Evolutionary conservation across 2,329 filamentous ascomycete species (phyloP), one percentile per base, ranked within the genome.

Genomic region (Xylaria sp.): DNA sequence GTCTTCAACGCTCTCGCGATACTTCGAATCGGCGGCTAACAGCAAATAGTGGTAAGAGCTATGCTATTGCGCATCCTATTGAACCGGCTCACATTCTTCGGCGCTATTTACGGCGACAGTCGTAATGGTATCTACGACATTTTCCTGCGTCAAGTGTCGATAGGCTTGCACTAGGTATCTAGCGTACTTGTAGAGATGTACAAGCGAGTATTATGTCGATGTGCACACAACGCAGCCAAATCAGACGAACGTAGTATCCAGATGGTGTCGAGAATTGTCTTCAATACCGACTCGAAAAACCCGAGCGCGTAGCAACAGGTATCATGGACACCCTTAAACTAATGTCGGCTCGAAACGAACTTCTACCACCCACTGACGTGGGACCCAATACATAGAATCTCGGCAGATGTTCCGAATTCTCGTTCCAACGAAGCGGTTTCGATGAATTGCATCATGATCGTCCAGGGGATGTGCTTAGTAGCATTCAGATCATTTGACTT

Each of bases 341-440:
- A 24, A 17, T 12, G 39, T 57, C 24, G 21, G 50, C 50, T 56
- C 53, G 32, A 61, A 64, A 58, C 55, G 4, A 21, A 53, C 24
- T 30, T 24, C 17, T 24, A 19, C 34, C 34, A 47, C n/a, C 12
- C 12, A 53, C 6, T 59, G 53, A 53, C 45, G 32, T 24, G 19
- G 39, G 12, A 12, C 11, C 14, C 9, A 51, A 47, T 34, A 50
- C 30, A 30, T 21, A 30, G n/a, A 32, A 36, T 36, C 4, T 55
- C 27, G 36, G 17, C 56, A 55, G 32, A 19, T 47, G 55, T 24
- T 54, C 61, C 21, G 17, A 51, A 32, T 19, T 58, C n/a, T 21
- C 24, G 27, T 51, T 32, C 34, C 17, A 32, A 53, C 21, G n/a
- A 7, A 4, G 32, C 24, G n/a, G 42, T 39, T 64, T 50, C 12